Evolutionary conservation across 306 rosid species (phyloP).

Genomic region (Elaeagnus macrophylla): DNA sequence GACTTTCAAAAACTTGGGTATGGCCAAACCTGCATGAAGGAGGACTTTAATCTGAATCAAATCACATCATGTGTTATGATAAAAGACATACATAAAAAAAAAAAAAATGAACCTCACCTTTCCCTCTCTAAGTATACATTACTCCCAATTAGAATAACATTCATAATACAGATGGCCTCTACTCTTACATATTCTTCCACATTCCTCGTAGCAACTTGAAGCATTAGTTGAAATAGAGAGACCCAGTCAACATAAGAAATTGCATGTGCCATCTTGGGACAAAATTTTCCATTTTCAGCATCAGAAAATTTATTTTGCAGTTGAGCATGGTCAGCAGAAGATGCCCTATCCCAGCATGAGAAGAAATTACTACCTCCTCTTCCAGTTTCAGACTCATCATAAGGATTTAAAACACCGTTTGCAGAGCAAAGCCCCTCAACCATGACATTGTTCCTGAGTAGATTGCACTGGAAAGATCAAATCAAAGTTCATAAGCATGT

Average conservation of each 20-base stretch:
- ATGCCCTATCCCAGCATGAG: slow-evolving; percentile 12
- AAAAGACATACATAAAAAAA: slow-evolving; percentile 19
- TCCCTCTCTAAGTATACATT: slow-evolving; percentile 59
- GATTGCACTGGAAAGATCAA: slow-evolving; percentile 98
- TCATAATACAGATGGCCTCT: slow-evolving; percentile 59
- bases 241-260: slow-evolving; percentile 55
- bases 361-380: slow-evolving; percentile 24
- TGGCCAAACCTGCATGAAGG: slow-evolving; percentile 48
- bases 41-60: slow-evolving; percentile 14
- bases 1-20: slow-evolving; percentile 43
- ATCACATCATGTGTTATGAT: slow-evolving; percentile 1
- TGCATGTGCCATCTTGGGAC: slow-evolving; percentile 25
- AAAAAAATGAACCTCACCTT: slow-evolving; percentile 38
- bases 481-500: slow-evolving; percentile 82
- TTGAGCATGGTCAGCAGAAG: slow-evolving; percentile 13
- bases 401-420: slow-evolving; percentile 31
- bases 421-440: slow-evolving; percentile 41
- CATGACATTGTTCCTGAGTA: slow-evolving; percentile 85
- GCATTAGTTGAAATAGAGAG: slow-evolving; percentile 45
- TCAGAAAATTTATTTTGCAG: slow-evolving; percentile 15
- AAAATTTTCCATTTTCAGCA: slow-evolving; percentile 33
- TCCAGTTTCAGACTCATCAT: slow-evolving; percentile 20
- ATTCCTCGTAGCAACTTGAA: slow-evolving; percentile 45
- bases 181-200: slow-evolving; percentile 52
- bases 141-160: slow-evolving; percentile 48